These are phyloP conservation scores for Phytophthora cryptogea DNA, from an alignment of 352 stramenopile species.

Conservation along the genomic window DNA sequence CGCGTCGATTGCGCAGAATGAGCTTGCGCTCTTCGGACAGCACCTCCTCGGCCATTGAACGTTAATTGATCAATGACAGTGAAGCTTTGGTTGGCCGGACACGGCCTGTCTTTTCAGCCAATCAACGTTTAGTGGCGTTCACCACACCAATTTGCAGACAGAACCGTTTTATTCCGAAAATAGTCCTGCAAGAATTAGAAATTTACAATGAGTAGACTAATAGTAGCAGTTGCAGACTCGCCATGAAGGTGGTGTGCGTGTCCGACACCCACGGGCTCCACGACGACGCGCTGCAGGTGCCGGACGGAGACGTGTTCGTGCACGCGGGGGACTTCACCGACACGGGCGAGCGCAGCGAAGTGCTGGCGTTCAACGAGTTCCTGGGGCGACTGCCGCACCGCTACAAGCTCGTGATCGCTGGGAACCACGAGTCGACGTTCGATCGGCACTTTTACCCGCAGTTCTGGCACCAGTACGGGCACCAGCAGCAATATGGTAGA, in stretches of 20 bases:
- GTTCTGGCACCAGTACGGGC: conserved; percentile 78
- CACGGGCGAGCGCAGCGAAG: conserved; percentile 64
- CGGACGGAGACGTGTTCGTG: conserved; percentile 83
- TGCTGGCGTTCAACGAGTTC: conserved; percentile 74
- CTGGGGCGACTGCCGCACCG: conserved; percentile 66
- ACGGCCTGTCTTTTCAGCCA: no score
- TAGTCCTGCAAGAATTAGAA: no score
- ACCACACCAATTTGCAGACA: no score
- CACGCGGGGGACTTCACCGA: conserved; percentile 91
- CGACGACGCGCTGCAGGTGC: conserved; percentile 66
- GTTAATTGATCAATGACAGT: background rate
- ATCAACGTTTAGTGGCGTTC: no score
- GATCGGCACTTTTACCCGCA: conserved; percentile 67
- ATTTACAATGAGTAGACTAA: no score
- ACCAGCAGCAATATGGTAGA: conserved; percentile 58
- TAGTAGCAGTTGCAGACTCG: background rate
- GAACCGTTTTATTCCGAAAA: no score
- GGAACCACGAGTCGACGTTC: conserved; percentile 87
- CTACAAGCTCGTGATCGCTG: conserved; percentile 81
- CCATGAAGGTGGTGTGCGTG: conserved; percentile 72
- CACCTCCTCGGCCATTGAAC: conserved; percentile 18
- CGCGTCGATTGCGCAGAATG: conserved; percentile 59
- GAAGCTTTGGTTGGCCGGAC: background rate
- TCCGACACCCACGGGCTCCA: conserved; percentile 82
- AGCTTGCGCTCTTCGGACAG: conserved; percentile 37